Percentiles rank a stretch among this genome's conserved stretches.
phyloP scores from a whole-genome alignment of 1,284 basidiomycete genomes.

The Leccinum solheimii region DNA sequence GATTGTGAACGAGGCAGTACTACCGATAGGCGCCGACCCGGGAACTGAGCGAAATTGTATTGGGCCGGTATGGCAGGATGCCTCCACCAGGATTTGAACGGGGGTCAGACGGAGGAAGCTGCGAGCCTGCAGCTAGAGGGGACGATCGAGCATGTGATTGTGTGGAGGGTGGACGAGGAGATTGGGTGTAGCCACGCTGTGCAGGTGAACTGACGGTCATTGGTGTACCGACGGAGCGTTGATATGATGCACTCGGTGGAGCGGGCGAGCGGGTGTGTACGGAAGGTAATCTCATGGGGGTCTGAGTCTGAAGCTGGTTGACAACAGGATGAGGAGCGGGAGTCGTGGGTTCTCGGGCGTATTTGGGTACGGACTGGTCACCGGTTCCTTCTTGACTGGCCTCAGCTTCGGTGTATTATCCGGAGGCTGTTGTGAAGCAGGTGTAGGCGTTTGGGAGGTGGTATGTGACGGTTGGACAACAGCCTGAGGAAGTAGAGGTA shows the following conservation, averaged over 20 bases:
- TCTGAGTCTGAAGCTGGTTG: slow-evolving; percentile 16
- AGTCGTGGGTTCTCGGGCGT: slow-evolving; percentile 31
- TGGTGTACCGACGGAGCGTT: slow-evolving; percentile 19
- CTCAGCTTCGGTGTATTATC: slow-evolving; percentile 26
- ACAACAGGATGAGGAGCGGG: background rate
- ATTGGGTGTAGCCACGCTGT: slow-evolving; percentile 37
- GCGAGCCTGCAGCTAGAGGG: slow-evolving; percentile 31
- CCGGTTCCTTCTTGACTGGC: slow-evolving; percentile 33
- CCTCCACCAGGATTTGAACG: slow-evolving; percentile 31
- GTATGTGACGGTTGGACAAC: slow-evolving; percentile 19
- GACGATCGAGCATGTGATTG: slow-evolving; percentile 34
- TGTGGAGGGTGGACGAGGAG: slow-evolving; percentile 35
- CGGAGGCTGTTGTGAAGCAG: slow-evolving; percentile 22
- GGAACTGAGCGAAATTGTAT: slow-evolving; percentile 27
- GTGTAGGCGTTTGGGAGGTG: slow-evolving; percentile 18
- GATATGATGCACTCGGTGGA: slow-evolving; percentile 18
- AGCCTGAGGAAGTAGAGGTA: slow-evolving; percentile 16
- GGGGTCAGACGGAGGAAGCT: slow-evolving; percentile 30
- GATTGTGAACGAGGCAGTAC: slow-evolving; percentile 1
- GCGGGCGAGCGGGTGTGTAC: no score
- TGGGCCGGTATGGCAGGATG: slow-evolving; percentile 24
- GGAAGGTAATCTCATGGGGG: no score
- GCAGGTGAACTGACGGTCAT: slow-evolving; percentile 30
- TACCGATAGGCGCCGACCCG: slow-evolving; percentile 29
- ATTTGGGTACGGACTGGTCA: slow-evolving; percentile 27